Evolutionary conservation across 2,329 filamentous ascomycete genomes (phyloP).

Genomic region (Diplodia mutila): DNA sequence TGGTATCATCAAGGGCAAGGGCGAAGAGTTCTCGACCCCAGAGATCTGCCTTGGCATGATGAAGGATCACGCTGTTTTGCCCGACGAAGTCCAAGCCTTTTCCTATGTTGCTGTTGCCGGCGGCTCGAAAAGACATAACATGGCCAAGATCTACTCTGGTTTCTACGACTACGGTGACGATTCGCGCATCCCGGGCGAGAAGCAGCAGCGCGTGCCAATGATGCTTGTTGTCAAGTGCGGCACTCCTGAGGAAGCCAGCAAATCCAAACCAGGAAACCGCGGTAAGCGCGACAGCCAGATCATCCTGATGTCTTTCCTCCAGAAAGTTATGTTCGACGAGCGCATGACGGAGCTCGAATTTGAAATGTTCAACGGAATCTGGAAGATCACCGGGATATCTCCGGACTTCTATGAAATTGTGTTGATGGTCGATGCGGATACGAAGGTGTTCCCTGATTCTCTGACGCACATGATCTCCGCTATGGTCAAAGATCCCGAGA

Average conservation of each 20-base stretch:
- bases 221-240: constrained; percentile 95
- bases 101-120: constrained; percentile 97
- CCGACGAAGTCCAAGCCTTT: constrained; percentile 83
- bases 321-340: constrained; percentile 99
- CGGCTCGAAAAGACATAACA: constrained; percentile 97
- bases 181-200: constrained; percentile 77
- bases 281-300: constrained; percentile 99
- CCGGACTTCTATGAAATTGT: constrained; percentile 98
- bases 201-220: constrained; percentile 97
- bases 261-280: constrained; percentile 91
- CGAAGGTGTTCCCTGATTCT: constrained; percentile 98
- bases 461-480: constrained; percentile 98
- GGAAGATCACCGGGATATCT: constrained; percentile 97
- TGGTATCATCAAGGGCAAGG: constrained; percentile 94
- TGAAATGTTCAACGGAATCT: constrained; percentile 99
- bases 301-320: constrained; percentile 97
- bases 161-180: constrained; percentile 95
- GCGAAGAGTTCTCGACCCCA: constrained; percentile 83
- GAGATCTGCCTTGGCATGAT: constrained; percentile 93
- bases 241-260: constrained; percentile 80
- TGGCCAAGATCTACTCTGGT: constrained; percentile 97
- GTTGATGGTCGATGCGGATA: constrained; percentile 99
- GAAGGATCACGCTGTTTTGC: constrained; percentile 81
- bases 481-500: constrained; percentile 98
- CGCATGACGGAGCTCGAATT: constrained; percentile 99